Conservation (phyloP, 2,329 filamentous ascomycete species). For the Microsporum ferrugineum region DNA sequence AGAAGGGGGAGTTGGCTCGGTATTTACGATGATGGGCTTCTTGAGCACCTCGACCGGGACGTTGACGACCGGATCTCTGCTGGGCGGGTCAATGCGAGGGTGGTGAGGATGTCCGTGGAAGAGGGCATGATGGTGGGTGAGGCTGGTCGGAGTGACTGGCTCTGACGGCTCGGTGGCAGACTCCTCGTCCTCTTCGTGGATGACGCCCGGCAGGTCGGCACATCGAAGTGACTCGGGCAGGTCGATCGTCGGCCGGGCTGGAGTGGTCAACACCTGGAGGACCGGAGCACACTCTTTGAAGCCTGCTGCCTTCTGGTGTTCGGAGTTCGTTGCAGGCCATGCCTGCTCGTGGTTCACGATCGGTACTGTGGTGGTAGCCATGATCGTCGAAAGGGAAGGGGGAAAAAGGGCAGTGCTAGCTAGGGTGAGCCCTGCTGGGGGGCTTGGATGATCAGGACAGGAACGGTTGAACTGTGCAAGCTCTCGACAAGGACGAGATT, state of each 20-base stretch:
- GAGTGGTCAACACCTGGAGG: neutral
- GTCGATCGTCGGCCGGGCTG: constrained; percentile 3
- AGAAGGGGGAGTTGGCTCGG: constrained; percentile 12
- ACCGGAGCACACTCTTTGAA: neutral
- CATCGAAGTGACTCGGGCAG: constrained; percentile 9
- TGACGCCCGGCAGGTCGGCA: constrained; percentile 13
- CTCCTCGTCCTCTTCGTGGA: constrained; percentile 15
- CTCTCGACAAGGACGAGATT: neutral
- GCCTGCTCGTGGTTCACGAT: neutral
- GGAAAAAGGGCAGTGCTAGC: neutral
- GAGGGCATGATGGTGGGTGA: constrained; percentile 7
- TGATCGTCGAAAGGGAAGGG: neutral
- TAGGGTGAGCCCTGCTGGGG: neutral
- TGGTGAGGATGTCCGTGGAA: neutral
- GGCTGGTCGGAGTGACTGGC: constrained; percentile 17
- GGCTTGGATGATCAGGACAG: neutral
- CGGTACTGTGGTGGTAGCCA: neutral
- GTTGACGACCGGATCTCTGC: constrained; percentile 6
- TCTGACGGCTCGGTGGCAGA: constrained; percentile 17
- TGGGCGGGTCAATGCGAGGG: neutral
- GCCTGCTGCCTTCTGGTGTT: neutral
- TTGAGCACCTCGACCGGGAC: constrained; percentile 7
- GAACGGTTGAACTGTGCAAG: neutral
- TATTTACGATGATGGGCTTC: constrained; percentile 14
- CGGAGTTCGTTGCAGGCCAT: neutral